Conservation (phyloP, 208 protist genomes). For the Leishmania tarentolae region DNA sequence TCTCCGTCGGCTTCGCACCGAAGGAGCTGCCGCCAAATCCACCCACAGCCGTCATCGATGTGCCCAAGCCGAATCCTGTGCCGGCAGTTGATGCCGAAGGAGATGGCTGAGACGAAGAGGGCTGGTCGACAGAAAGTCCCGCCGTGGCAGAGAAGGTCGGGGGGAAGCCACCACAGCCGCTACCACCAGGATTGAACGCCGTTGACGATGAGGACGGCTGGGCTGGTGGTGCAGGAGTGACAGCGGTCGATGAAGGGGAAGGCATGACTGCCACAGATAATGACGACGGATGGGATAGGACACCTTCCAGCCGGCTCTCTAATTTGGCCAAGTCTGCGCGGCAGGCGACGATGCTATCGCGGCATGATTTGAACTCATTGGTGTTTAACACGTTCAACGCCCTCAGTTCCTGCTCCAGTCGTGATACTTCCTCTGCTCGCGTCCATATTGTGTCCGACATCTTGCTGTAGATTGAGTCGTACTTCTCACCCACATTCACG, state of each 20-base stretch:
- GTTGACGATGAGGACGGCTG: neutral
- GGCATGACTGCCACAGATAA: neutral
- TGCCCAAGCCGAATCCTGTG: neutral
- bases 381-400: slow-evolving; percentile 10
- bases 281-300: slow-evolving; percentile 3
- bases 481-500: slow-evolving; percentile 7
- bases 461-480: slow-evolving; percentile 12
- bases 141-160: neutral
- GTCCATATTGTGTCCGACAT: slow-evolving; percentile 10
- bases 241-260: neutral
- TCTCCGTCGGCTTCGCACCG: neutral
- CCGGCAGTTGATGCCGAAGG: neutral
- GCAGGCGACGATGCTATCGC: slow-evolving; percentile 21
- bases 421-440: slow-evolving; percentile 4
- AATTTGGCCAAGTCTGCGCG: slow-evolving; percentile 20
- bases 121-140: neutral
- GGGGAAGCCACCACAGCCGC: neutral
- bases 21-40: neutral
- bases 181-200: neutral
- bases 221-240: neutral
- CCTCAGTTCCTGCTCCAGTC: slow-evolving; percentile 20
- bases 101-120: neutral
- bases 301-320: slow-evolving; percentile 11
- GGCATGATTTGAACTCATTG: slow-evolving; percentile 21
- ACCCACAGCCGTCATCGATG: neutral